A percentile compares a stretch with the other conserved stretches of the same genome.
phyloP scores from a whole-genome alignment of 352 stramenopile species.

The Phytophthora ohioensis region DNA sequence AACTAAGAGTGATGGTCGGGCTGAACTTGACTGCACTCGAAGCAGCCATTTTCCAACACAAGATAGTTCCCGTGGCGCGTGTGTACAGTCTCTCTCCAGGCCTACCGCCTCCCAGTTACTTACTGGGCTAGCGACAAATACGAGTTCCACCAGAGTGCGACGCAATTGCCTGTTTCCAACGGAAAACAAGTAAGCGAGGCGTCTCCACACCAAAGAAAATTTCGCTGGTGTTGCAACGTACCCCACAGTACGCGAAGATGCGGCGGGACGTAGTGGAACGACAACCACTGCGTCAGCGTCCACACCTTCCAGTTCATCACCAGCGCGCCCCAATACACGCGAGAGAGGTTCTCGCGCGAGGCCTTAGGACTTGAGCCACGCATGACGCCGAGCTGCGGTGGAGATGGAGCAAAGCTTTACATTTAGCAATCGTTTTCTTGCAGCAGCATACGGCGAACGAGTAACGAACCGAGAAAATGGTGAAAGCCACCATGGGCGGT shows the following conservation, averaged over 20 bases:
- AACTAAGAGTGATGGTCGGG: slow-evolving; percentile 24
- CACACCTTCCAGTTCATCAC: slow-evolving; percentile 80
- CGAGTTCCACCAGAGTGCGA: slow-evolving; percentile 83
- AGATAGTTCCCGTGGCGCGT: slow-evolving; percentile 32
- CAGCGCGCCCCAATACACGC: slow-evolving; percentile 61
- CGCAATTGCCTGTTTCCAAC: slow-evolving; percentile 60
- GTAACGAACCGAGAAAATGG: slow-evolving; percentile 63
- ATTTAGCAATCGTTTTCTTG: not conserved
- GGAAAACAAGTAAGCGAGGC: slow-evolving; percentile 17
- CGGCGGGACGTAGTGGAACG: slow-evolving; percentile 78
- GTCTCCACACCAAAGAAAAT: slow-evolving; percentile 7
- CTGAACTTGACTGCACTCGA: slow-evolving; percentile 24
- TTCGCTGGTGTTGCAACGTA: slow-evolving; percentile 38
- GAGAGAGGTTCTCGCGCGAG: slow-evolving; percentile 51
- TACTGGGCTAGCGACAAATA: slow-evolving; percentile 77
- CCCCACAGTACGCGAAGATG: slow-evolving; percentile 80
- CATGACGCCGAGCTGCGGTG: slow-evolving; percentile 62
- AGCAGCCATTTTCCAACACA: slow-evolving; percentile 32
- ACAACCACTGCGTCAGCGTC: slow-evolving; percentile 77
- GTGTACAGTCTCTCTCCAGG: slow-evolving; percentile 6
- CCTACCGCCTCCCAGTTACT: slow-evolving; percentile 32
- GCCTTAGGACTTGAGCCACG: slow-evolving; percentile 58
- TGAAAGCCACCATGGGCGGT: slow-evolving; percentile 72
- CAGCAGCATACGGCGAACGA: not conserved
- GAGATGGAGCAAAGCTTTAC: not conserved